Conservation (phyloP, 73 alveolate species). For the Paramecium primaurelia region DNA sequence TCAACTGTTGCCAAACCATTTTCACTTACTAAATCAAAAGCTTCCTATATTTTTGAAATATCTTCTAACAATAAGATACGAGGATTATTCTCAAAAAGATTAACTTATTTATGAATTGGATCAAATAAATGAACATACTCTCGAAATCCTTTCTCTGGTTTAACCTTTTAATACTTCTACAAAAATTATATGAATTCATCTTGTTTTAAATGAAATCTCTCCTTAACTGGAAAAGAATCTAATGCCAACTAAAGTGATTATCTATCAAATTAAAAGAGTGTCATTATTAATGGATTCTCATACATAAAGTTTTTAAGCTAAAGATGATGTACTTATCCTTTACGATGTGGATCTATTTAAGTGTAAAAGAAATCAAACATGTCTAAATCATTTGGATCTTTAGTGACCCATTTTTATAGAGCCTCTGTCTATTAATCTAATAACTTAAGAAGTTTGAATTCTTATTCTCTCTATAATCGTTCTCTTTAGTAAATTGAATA, state of each 20-base stretch:
- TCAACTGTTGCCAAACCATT: background rate
- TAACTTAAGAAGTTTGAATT: background rate
- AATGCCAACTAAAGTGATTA: background rate
- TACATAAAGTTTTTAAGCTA: background rate
- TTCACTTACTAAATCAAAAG: background rate
- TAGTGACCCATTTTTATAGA: constrained; percentile 6
- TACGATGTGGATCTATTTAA: background rate
- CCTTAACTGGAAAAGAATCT: background rate
- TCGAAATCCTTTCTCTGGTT: constrained; percentile 15
- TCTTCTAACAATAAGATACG: background rate
- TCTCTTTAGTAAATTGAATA: background rate
- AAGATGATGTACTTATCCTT: background rate
- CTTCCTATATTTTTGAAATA: background rate
- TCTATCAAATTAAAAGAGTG: background rate
- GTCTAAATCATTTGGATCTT: background rate
- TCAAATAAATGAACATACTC: constrained; percentile 23
- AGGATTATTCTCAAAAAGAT: background rate
- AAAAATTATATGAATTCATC: constrained; percentile 2
- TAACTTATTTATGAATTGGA: background rate
- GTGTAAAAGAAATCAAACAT: constrained; percentile 26
- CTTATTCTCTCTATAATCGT: constrained; percentile 13
- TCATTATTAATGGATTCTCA: constrained; percentile 28
- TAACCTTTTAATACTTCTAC: background rate
- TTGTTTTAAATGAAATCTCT: background rate
- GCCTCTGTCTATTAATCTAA: constrained; percentile 19